Base-by-base conservation (phyloP, 2,329 filamentous ascomycete genomes). In the Fusarium verticillioides region DNA sequence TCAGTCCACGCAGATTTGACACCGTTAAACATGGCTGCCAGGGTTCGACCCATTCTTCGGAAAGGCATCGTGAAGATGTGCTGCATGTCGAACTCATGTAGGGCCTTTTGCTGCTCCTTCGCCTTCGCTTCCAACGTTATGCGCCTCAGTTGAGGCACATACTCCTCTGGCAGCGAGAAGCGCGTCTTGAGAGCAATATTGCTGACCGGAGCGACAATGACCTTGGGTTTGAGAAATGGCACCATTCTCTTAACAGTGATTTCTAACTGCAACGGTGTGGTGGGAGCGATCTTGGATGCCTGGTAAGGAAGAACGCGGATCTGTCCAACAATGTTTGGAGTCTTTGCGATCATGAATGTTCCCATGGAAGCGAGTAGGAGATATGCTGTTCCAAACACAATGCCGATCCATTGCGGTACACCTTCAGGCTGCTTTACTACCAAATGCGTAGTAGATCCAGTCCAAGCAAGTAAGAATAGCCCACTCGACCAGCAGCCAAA, bases 321-420 rank as follows among this genome's bases (percentile, higher is more conserved):
- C 44, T 81, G 82, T 60, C 85, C 85, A 73, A 94, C 86, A 54
- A 93, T 84, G 59, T 86, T 85, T 32, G 84, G 80, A 11, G 91
- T 89, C 77, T 89, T 87, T 63, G 88, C 78, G 47, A 92, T 79
- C 73, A 93, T 88, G 69, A 88, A 87, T 50, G 86, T 86, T 66
- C 90, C 92, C 79, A 92, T 85, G 43, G 82, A 84, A 60, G 85
- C 88, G 84, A 93, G 90, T 63, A 88, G 78, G 52, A 91, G 76
- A 79, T 89, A 91, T 49, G 91, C 85, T 46, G 86, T 84, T 44
- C 85, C 87, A 75, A 90, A 92, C 15, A 87, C 84, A 69, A 85
- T 82, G 43, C 88, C 85, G 23, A 92, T 86, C 87, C 88, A 92
- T 75, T 81, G 82, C 7, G 86, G 81, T 8, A 91, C 81, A 46